These are phyloP conservation scores for Gentiana macrophylla DNA, from an alignment of 257 asterid genomes.

Conservation along the genomic window DNA sequence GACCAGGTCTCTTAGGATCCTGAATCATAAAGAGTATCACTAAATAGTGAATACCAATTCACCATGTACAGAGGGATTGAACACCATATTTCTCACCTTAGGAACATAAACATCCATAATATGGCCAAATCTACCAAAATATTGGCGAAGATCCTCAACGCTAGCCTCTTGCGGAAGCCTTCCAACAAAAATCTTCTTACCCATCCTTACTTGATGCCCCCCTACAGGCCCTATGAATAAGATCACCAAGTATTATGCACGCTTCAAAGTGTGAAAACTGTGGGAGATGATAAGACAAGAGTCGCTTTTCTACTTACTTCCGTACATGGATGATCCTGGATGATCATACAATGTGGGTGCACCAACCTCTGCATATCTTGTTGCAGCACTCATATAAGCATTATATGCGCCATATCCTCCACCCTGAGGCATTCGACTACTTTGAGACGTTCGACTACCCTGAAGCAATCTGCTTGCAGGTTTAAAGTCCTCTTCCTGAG, in stretches of 20 bases:
- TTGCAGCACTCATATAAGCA: constrained; percentile 84
- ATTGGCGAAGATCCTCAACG: constrained; percentile 84
- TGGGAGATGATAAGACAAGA: neutral
- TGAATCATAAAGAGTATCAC: constrained; percentile 19
- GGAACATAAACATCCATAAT: constrained; percentile 93
- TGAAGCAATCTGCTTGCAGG: constrained; percentile 63
- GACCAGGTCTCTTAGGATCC: constrained; percentile 98
- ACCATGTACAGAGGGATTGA: neutral
- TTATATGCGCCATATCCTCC: constrained; percentile 96
- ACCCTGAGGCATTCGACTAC: constrained; percentile 50
- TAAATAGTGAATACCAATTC: constrained; percentile 1
- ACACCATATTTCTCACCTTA: constrained; percentile 40
- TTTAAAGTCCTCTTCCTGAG: constrained; percentile 75
- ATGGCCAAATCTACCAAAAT: constrained; percentile 95
- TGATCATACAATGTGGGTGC: constrained; percentile 91
- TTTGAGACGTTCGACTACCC: constrained; percentile 17
- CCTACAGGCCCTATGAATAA: constrained; percentile 22
- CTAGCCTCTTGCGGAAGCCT: constrained; percentile 99
- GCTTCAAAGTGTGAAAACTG: neutral
- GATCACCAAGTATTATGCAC: neutral
- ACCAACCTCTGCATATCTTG: constrained; percentile 97
- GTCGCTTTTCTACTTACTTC: constrained; percentile 52
- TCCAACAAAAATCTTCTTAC: constrained; percentile 91
- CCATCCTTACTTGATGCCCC: constrained; percentile 69
- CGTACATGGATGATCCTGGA: constrained; percentile 61